Conservation (phyloP, 441 rosid genomes). For the Cnidoscolus chayamansa region DNA sequence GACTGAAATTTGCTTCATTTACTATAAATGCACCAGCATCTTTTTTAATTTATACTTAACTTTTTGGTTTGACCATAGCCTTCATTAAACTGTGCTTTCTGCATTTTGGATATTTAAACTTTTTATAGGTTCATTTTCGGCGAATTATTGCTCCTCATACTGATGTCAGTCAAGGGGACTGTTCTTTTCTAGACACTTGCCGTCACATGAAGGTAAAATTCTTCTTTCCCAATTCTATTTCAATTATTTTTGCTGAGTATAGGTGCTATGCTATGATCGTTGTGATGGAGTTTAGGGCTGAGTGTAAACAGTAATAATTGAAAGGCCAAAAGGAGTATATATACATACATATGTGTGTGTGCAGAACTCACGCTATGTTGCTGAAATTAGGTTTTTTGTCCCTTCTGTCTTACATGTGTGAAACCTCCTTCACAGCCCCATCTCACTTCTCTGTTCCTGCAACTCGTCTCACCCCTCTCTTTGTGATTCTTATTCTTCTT, state of each 20-base stretch:
- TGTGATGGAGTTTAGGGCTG: not conserved
- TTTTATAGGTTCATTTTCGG: constrained; percentile 81
- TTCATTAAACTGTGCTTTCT: not conserved
- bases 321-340: too few species aligned
- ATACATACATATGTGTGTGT: too few species aligned
- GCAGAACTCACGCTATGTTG: too few species aligned
- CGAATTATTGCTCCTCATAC: constrained; percentile 94
- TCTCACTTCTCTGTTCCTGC: too few species aligned
- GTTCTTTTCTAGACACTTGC: constrained; percentile 98
- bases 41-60: too few species aligned
- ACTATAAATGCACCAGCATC: too few species aligned
- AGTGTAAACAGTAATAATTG: too few species aligned
- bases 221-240: constrained; percentile 2
- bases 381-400: too few species aligned
- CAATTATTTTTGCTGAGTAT: not conserved
- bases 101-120: constrained; percentile 1
- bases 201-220: constrained; percentile 93
- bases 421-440: too few species aligned
- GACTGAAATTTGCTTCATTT: not conserved
- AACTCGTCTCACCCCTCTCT: too few species aligned
- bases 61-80: not conserved
- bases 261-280: not conserved
- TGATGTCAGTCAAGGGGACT: constrained; percentile 86
- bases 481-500: too few species aligned
- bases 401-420: too few species aligned